Base-by-base conservation (phyloP, 345 rosid species). In the Lepidium aucheri region DNA sequence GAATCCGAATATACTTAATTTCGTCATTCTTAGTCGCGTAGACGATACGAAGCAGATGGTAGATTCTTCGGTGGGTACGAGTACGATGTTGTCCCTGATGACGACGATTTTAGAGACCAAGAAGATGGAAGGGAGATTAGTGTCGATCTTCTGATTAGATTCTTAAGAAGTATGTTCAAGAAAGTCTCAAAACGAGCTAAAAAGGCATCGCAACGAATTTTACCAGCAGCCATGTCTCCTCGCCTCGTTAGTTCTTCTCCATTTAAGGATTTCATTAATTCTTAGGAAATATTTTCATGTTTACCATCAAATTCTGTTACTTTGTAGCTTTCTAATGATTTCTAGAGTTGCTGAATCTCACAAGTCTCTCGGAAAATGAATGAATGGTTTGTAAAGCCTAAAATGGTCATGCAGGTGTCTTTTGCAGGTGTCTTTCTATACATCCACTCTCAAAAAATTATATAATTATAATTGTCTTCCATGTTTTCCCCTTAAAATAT, bases 151-250 rank as follows among this genome's bases (percentile, higher is more conserved):
- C 69, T 85, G 56, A 52, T 85, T 17, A 91, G 85, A 61, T 86
- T 89, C 76, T 58, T 85, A 20, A 79, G 77, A 46, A 79, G 90
- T 55, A 75, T 82, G 95, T 83, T 77, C 71, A 78, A 62, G 78
- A 86, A 86, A 50, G 67, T 78, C 50, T 90, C 92, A 0, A 83
- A 76, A 50, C 87, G 91, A 13, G 90, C 90, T 68, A 88, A 85
- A 78, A 91, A 70, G 59, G 87, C 90, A 14, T 81, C 87, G 6
- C 89, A 85, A 15, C 78, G 87, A 7, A 47, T 91, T 51, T 74
- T 89, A 63, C 92, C 95, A 13, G 35, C 80, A 5, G 86, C 79
- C 1, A 83, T 91, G 46, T 85, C 89, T 22, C 84, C 90, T 22
- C 81, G 84, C 47, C 74, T 85, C 78, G 92, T 89, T 74, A 79